These are phyloP conservation scores for Cryphonectria carpinicola DNA, from an alignment of 2,329 filamentous ascomycete species.

Conservation along the genomic window DNA sequence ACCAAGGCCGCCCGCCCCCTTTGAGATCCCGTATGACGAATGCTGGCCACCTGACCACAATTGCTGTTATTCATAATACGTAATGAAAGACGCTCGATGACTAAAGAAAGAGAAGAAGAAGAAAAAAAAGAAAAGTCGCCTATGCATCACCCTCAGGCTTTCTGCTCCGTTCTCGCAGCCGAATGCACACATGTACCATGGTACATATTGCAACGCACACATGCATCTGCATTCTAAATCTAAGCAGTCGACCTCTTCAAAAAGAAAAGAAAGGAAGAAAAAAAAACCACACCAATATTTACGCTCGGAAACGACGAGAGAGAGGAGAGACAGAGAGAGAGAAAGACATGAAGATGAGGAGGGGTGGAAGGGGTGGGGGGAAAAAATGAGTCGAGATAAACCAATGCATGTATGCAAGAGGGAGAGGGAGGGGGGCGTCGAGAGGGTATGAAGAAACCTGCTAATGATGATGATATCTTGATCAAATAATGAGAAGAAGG, in stretches of 20 bases:
- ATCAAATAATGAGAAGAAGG: background rate
- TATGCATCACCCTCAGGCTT: background rate
- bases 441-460: background rate
- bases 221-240: background rate
- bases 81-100: constrained; percentile 19
- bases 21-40: constrained; percentile 1
- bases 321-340: background rate
- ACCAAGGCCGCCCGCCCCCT: background rate
- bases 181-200: background rate
- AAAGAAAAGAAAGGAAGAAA: background rate
- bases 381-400: background rate
- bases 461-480: background rate
- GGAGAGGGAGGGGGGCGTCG: background rate
- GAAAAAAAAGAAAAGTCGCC: background rate
- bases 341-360: too few species aligned
- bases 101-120: background rate
- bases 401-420: background rate
- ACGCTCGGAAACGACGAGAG: background rate
- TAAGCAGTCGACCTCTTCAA: background rate
- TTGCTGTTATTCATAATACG: constrained; percentile 21
- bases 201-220: background rate
- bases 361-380: background rate
- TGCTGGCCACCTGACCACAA: constrained; percentile 20
- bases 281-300: background rate
- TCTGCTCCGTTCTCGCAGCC: background rate